Conservation (phyloP, 495 filamentous ascomycete species). For the Tuber borchii region DNA sequence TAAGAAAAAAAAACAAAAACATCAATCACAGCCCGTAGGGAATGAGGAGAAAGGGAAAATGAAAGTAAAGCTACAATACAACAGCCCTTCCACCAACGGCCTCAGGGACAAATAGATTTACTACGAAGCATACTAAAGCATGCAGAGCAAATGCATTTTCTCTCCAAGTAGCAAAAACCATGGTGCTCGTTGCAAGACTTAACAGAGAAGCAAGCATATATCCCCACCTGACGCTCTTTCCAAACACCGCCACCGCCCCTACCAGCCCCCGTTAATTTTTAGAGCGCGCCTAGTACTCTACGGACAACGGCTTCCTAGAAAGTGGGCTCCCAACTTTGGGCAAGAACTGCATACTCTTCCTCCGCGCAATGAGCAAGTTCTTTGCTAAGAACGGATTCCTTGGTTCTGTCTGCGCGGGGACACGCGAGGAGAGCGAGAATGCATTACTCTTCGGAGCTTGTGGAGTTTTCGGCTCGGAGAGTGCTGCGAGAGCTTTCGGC, state of each 20-base stretch:
- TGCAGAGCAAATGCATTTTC: neutral
- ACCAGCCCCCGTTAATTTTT: neutral
- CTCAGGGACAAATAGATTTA: neutral
- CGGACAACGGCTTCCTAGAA: neutral
- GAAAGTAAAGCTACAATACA: neutral
- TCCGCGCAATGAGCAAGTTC: slow-evolving; percentile 63
- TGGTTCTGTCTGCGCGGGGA: slow-evolving; percentile 61
- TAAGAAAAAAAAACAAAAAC: neutral
- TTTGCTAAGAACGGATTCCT: slow-evolving; percentile 49
- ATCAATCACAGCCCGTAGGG: neutral
- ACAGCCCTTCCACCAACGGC: neutral
- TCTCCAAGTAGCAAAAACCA: neutral
- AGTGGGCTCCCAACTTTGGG: slow-evolving; percentile 73
- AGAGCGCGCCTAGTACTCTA: neutral
- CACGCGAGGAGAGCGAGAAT: slow-evolving; percentile 30
- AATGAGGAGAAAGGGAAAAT: neutral
- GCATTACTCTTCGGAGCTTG: slow-evolving; percentile 25
- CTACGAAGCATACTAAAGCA: neutral
- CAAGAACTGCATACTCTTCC: slow-evolving; percentile 77
- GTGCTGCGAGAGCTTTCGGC: slow-evolving; percentile 65
- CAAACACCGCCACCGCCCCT: neutral
- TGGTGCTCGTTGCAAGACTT: neutral
- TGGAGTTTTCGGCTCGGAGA: slow-evolving; percentile 41
- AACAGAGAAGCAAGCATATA: neutral
- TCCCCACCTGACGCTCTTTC: neutral